These are phyloP conservation scores for Beauveria sp. DNA, from an alignment of 2,329 filamentous ascomycete genomes.

Conservation along the genomic window DNA sequence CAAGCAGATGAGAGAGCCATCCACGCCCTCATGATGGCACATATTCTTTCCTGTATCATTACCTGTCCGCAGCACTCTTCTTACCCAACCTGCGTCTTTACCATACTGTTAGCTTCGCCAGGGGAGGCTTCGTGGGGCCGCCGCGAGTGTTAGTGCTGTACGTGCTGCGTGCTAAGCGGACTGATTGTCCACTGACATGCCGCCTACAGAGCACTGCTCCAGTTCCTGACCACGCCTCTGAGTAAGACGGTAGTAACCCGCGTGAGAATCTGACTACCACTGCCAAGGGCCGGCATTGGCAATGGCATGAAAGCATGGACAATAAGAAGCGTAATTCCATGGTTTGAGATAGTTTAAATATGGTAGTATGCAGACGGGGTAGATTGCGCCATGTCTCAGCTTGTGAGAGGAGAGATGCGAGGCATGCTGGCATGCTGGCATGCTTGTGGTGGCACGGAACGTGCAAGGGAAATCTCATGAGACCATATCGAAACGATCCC, in stretches of 20 bases:
- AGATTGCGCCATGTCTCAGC: neutral
- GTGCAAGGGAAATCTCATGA: neutral
- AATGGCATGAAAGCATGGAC: no score
- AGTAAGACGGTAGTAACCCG: slow-evolving; percentile 11
- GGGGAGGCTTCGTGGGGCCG: slow-evolving; percentile 1
- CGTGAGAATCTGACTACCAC: slow-evolving; percentile 9
- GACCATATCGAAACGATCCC: neutral
- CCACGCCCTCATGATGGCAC: neutral
- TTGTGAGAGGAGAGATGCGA: neutral
- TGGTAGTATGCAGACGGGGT: neutral
- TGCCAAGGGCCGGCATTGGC: slow-evolving; percentile 1
- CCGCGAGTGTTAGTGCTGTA: neutral
- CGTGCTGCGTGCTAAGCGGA: neutral
- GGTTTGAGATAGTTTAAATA: neutral
- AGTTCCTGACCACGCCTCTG: neutral
- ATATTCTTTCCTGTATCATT: neutral
- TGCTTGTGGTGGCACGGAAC: neutral
- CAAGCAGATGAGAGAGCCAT: slow-evolving; percentile 3
- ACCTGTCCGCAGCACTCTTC: neutral
- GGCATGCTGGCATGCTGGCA: neutral
- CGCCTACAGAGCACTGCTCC: neutral
- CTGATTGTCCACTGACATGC: neutral
- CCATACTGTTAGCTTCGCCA: neutral
- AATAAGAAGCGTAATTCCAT: neutral
- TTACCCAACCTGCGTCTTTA: slow-evolving; percentile 1